Evolutionary conservation across 495 filamentous ascomycete genomes (phyloP), one percentile per base, ranked within the genome.

Genomic region (Aspergillus indologenus): DNA sequence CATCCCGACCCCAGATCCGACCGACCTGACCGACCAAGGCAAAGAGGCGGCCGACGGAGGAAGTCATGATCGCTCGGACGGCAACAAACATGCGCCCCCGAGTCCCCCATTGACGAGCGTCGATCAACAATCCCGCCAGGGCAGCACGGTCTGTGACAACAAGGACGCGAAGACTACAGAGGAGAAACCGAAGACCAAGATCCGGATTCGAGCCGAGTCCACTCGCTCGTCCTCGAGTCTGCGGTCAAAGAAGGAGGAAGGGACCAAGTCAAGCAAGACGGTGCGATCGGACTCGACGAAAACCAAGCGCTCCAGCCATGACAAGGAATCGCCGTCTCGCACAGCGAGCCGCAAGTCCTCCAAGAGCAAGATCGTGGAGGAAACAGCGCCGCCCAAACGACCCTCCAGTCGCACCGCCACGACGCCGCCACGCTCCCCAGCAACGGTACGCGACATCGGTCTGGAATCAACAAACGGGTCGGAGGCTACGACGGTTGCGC

Each of bases 1-100:
- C 61, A 87, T 86, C 31, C 86, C 85, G 56, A 94, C 90, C 0
- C 90, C 90, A 17, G 89, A 92, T 55, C 79, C 88, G 31, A 94
- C 90, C 42, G 90, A 94, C 64, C 67, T 92, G 12, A 85, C 87
- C 34, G 74, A 80, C 53, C 76, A 71, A 51, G 76, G 81, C 22
- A 69, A 75, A 19, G 63, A 68, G 56, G 64, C 68, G 52, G 63
- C 61, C 17, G 71, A 71, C 56, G 61, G 63, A 43, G 52, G 63
- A 42, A 61, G 56, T n/a, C 62, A 70, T 29, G 55, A 64, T 40
- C 68, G 63, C 24, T 59, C 65, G 1, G 67, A 72, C 26, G 68
- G 70, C 51, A 65, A 73, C 29, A 40, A 40, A 14, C 62, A 75
- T 60, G 73, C 79, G 31, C 85, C 85, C 47, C 85, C 85, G 11